A percentile compares a stretch with the other conserved stretches of the same genome.
phyloP scores from a whole-genome alignment of 257 asterid genomes.

The Oldenlandia corymbosa region DNA sequence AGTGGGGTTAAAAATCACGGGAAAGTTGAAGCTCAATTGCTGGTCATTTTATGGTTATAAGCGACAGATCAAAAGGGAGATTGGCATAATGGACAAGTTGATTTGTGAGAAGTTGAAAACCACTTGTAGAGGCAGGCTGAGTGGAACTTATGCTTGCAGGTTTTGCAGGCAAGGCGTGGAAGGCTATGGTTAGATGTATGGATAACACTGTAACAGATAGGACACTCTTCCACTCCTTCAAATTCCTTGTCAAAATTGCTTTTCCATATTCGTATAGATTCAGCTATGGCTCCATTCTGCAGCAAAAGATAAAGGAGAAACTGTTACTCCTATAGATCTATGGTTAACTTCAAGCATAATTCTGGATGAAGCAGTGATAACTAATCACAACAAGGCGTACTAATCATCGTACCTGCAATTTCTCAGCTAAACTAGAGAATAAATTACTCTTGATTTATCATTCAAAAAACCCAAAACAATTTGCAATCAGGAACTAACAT shows the following conservation, averaged over 20 bases:
- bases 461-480: too few species aligned
- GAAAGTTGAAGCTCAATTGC: not conserved
- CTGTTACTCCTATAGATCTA: not conserved
- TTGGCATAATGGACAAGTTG: slow-evolving; percentile 96
- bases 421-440: not conserved
- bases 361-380: not conserved
- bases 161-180: slow-evolving; percentile 96
- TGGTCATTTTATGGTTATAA: not conserved
- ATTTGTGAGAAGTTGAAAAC: slow-evolving; percentile 99
- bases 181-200: slow-evolving; percentile 89
- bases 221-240: slow-evolving; percentile 99
- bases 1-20: not conserved
- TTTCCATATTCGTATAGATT: slow-evolving; percentile 92
- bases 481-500: not conserved
- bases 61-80: slow-evolving; percentile 69
- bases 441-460: not conserved
- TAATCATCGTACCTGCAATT: not conserved
- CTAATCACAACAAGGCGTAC: not conserved
- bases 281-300: slow-evolving; percentile 97
- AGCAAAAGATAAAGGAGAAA: slow-evolving; percentile 8
- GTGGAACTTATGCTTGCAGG: slow-evolving; percentile 98
- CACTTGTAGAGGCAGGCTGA: slow-evolving; percentile 94
- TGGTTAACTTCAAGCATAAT: not conserved
- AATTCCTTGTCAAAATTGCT: slow-evolving; percentile 95
- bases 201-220: slow-evolving; percentile 93